These are phyloP conservation scores for Boletus tomentosulus DNA, from an alignment of 768 basidiomycete species.

Conservation along the genomic window DNA sequence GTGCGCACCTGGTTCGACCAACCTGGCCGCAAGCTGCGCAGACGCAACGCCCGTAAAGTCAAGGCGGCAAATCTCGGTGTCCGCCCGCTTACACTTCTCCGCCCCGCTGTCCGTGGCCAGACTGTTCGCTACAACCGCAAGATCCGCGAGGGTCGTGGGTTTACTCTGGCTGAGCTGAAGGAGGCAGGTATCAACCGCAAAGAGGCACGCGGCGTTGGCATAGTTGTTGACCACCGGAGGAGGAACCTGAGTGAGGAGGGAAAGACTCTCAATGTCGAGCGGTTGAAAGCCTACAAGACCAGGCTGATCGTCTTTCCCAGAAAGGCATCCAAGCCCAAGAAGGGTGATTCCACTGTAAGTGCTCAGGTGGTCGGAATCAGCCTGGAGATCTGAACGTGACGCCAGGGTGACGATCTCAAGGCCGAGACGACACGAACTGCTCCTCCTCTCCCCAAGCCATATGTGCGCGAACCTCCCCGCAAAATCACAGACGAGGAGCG, in stretches of 20 bases:
- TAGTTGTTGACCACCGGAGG: slow-evolving; percentile 96
- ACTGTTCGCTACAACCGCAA: slow-evolving; percentile 99
- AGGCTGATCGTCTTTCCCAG: slow-evolving; percentile 96
- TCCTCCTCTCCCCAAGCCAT: slow-evolving; percentile 63
- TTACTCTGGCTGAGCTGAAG: slow-evolving; percentile 92
- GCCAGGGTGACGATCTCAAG: slow-evolving; percentile 77
- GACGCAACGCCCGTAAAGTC: slow-evolving; percentile 85
- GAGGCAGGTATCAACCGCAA: slow-evolving; percentile 93
- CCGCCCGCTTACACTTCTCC: slow-evolving; percentile 85
- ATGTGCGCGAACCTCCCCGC: slow-evolving; percentile 79
- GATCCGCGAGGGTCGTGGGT: slow-evolving; percentile 93
- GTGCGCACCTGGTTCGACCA: slow-evolving; percentile 99
- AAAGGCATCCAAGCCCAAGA: slow-evolving; percentile 92
- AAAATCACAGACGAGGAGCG: slow-evolving; percentile 91
- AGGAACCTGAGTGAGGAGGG: slow-evolving; percentile 96
- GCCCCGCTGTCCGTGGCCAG: slow-evolving; percentile 94
- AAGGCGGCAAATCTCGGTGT: slow-evolving; percentile 91
- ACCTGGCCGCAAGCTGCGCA: slow-evolving; percentile 94
- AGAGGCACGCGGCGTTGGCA: slow-evolving; percentile 88
- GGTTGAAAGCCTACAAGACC: slow-evolving; percentile 89
- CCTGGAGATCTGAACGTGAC: slow-evolving; percentile 5
- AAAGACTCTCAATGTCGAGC: slow-evolving; percentile 90
- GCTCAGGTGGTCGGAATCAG: neutral
- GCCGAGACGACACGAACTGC: slow-evolving; percentile 67
- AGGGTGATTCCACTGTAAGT: slow-evolving; percentile 88